Evolutionary conservation across 495 filamentous ascomycete genomes (phyloP), one percentile per base, ranked within the genome.

Genomic region (Penicillium manginii): DNA sequence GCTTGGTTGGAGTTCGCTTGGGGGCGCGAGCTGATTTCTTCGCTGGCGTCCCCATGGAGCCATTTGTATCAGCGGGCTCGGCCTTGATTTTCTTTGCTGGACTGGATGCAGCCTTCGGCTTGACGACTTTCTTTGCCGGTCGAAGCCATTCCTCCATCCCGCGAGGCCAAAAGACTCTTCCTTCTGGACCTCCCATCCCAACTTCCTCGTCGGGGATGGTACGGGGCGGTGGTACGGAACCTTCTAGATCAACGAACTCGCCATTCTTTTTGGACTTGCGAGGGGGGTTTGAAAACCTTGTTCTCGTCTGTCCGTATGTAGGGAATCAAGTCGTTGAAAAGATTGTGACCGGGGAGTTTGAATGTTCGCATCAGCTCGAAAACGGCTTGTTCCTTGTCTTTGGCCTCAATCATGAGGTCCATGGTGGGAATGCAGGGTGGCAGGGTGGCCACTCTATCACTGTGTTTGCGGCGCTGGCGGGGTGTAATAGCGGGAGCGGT

Each of bases 361-460:
- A 89, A 96, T 1, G 78, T 94, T 31, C 87, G 79, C 91, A 97
- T 97, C 14, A 97, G 80, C 60, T 97, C 92, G 65, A 97, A 96
- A 0, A 97, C 92, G 0, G 94, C 92, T 71, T 97, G 94, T 72
- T 98, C 94, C 73, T 97, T 98, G 65, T 97, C 93, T 66, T 97
- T 98, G 17, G 94, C 94, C 76, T 98, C 94, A 57, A 97, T 97
- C 94, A 97, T 98, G 12, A 97, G 78, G 68, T 97, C 94, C 88
- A 96, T 93, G 7, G 86, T 85, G 5, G 84, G 76, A 2, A 86
- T 76, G 62, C 92, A 97, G 0, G 93, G 93, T 12, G 93, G 93
- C 15, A 98, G 72, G 0, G 85, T 90, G 32, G 76, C 71, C 3
- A 94, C 91, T 7, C 93, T 81, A 0, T 90, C 86, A 46, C 85